These are phyloP conservation scores for Hordeum marinum DNA, from an alignment of 176 grass and related monocot genomes.

Conservation along the genomic window DNA sequence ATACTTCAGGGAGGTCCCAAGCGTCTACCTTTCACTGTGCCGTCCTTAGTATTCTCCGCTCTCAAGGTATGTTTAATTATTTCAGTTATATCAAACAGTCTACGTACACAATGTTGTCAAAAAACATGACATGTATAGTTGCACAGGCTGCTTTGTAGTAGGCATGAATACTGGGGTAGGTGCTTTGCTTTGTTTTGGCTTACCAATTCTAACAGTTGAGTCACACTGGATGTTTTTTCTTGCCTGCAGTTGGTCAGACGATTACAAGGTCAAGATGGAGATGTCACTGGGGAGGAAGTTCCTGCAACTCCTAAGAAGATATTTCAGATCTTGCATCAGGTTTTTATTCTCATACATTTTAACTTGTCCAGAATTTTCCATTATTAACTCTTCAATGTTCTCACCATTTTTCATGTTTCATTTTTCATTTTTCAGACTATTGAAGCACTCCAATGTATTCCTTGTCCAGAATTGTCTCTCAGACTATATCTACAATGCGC, in stretches of 20 bases:
- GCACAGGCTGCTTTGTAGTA: not conserved
- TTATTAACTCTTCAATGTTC: not conserved
- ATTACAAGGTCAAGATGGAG: constrained; percentile 94
- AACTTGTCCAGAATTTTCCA: not conserved
- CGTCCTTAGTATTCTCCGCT: constrained; percentile 78
- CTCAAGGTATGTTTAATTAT: constrained; percentile 72
- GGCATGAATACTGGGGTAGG: not conserved
- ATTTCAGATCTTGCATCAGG: constrained; percentile 98
- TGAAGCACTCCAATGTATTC: constrained; percentile 56
- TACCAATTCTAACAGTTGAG: constrained; percentile 2
- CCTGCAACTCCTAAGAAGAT: constrained; percentile 95
- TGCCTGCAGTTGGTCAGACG: constrained; percentile 84
- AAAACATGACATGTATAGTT: not conserved
- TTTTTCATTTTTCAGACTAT: constrained; percentile 54
- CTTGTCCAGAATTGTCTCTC: constrained; percentile 73
- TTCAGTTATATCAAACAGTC: constrained; percentile 5
- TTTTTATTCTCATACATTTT: constrained; percentile 35
- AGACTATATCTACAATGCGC: constrained; percentile 74
- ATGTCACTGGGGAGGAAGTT: constrained; percentile 81
- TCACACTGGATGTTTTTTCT: constrained; percentile 2
- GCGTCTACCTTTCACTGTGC: constrained; percentile 85
- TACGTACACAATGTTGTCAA: not conserved
- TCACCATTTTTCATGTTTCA: constrained; percentile 23
- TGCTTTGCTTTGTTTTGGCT: not conserved
- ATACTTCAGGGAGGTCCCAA: constrained; percentile 90